Conservation (phyloP, 768 basidiomycete genomes). For the Podaxis pistillaris region DNA sequence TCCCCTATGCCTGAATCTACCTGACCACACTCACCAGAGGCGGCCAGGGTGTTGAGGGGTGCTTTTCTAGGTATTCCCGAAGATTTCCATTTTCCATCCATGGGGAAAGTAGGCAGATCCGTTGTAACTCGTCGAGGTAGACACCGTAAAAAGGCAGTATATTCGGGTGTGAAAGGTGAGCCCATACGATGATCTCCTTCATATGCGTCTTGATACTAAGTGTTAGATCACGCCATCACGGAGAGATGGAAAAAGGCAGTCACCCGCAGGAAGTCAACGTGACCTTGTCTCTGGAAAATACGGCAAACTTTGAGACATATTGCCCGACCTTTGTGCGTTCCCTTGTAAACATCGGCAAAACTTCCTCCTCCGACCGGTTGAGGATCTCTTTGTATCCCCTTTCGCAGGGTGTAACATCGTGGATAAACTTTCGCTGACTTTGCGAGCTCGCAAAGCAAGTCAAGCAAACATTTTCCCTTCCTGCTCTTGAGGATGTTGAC, state of each 20-base stretch:
- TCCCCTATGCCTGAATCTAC: too few species aligned
- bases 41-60: slow-evolving; percentile 11
- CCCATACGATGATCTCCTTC: slow-evolving; percentile 31
- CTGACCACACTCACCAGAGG: slow-evolving; percentile 10
- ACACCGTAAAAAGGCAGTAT: slow-evolving; percentile 35
- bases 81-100: slow-evolving; percentile 22
- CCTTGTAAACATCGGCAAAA: neutral
- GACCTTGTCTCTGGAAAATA: neutral
- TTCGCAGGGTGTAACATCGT: neutral
- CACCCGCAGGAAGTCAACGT: neutral
- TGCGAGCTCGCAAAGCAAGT: neutral
- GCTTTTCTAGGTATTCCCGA: slow-evolving; percentile 13
- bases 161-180: slow-evolving; percentile 30
- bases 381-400: neutral
- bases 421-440: neutral
- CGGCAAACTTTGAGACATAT: neutral
- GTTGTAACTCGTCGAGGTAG: slow-evolving; percentile 16
- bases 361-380: neutral
- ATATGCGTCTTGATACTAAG: neutral
- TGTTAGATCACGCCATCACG: neutral
- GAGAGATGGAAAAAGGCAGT: neutral
- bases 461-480: neutral
- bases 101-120: slow-evolving; percentile 19
- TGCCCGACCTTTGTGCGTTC: neutral
- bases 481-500: neutral